Percentiles rank a stretch among this genome's conserved stretches.
These are phyloP conservation scores for Aureobasidium musti DNA, from an alignment of 2,329 filamentous ascomycete species.

Conservation along the genomic window DNA sequence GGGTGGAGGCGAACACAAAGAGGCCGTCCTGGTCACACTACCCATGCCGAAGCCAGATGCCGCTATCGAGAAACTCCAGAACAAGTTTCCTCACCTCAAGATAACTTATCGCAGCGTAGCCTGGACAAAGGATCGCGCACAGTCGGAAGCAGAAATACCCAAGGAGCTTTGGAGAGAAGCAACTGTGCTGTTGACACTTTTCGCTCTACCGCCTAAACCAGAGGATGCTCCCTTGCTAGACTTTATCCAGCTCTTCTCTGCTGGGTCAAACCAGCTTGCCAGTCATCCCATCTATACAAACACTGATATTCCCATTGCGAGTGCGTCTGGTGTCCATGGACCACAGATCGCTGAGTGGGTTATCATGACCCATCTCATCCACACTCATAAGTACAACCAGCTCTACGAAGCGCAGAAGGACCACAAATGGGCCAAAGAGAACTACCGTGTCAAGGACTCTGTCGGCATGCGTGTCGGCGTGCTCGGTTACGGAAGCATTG, in stretches of 20 bases:
- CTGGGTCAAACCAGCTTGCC: slow-evolving; percentile 58
- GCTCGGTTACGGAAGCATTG: slow-evolving; percentile 64
- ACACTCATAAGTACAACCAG: slow-evolving; percentile 56
- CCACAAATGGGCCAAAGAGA: slow-evolving; percentile 52
- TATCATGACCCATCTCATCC: slow-evolving; percentile 61
- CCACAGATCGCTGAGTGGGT: slow-evolving; percentile 70
- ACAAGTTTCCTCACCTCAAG: slow-evolving; percentile 51
- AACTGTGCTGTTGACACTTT: slow-evolving; percentile 54
- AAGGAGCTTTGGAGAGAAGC: slow-evolving; percentile 46
- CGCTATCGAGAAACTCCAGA: slow-evolving; percentile 44
- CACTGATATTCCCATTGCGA: slow-evolving; percentile 57
- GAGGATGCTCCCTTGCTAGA: slow-evolving; percentile 46
- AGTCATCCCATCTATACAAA: slow-evolving; percentile 57
- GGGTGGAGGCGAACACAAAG: slow-evolving; percentile 43
- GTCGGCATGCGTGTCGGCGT: slow-evolving; percentile 62
- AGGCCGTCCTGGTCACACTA: slow-evolving; percentile 40
- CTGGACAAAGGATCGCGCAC: slow-evolving; percentile 33
- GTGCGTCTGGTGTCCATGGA: slow-evolving; percentile 59
- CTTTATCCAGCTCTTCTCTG: slow-evolving; percentile 60
- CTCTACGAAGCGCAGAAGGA: slow-evolving; percentile 61
- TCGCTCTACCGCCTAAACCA: slow-evolving; percentile 46
- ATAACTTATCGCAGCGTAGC: slow-evolving; percentile 46
- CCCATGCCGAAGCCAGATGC: slow-evolving; percentile 44
- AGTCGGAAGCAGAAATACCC: slow-evolving; percentile 20
- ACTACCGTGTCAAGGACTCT: slow-evolving; percentile 52